Conservation (phyloP, 371 early-diverging fungal genomes). For the Phascolomyces articulosus region DNA sequence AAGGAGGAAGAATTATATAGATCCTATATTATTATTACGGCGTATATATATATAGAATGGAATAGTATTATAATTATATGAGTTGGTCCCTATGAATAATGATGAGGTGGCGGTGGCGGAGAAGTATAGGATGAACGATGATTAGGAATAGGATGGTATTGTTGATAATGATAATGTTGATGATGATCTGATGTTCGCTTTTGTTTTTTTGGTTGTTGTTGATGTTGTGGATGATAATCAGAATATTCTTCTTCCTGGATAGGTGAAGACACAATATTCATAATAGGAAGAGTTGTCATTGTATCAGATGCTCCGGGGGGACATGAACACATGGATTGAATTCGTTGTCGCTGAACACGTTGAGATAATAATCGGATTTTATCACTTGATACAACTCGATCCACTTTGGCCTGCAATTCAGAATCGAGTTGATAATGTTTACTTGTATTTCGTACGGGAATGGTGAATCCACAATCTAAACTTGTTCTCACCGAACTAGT, state of each 20-base stretch:
- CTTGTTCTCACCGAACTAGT: neutral
- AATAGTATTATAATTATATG: neutral
- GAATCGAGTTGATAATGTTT: constrained; percentile 13
- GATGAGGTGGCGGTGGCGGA: neutral
- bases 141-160: neutral
- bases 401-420: constrained; percentile 11
- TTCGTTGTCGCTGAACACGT: constrained; percentile 1
- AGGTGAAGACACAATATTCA: no score
- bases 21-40: no score
- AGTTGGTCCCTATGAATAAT: neutral
- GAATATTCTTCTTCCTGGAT: no score
- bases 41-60: neutral
- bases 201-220: no score
- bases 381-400: constrained; percentile 6
- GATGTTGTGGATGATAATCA: no score
- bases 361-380: neutral
- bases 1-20: no score
- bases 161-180: neutral
- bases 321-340: neutral
- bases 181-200: neutral
- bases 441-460: constrained; percentile 10
- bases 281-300: neutral
- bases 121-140: neutral
- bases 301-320: neutral
- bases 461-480: neutral